phyloP scores from a whole-genome alignment of 2,329 filamentous ascomycete species.

The Metarhizium humberi region DNA sequence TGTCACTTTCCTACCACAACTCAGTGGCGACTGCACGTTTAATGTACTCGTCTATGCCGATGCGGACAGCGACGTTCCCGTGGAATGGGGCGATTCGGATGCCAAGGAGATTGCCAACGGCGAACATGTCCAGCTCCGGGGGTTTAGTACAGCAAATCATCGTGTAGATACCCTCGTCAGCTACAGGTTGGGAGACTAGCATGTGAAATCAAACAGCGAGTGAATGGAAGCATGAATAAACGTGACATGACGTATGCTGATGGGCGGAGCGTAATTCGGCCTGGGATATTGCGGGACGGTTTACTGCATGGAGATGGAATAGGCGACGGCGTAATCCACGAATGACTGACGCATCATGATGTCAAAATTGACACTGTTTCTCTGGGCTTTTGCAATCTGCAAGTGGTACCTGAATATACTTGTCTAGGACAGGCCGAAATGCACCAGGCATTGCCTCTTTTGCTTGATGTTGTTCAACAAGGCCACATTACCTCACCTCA shows the following conservation, averaged over 20 bases:
- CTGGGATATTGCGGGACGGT: background rate
- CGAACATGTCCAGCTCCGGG: conserved; percentile 89
- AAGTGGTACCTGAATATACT: too few relatives aligned
- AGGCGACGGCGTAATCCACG: background rate
- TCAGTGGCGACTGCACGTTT: conserved; percentile 88
- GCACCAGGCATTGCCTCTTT: too few relatives aligned
- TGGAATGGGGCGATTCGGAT: conserved; percentile 98
- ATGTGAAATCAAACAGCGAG: too few relatives aligned
- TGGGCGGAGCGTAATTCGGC: background rate
- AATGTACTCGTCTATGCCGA: conserved; percentile 98
- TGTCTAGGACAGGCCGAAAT: too few relatives aligned
- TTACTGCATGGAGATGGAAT: background rate
- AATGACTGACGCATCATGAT: background rate
- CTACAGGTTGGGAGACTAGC: conserved; percentile 55
- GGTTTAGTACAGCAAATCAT: conserved; percentile 93
- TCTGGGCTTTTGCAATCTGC: background rate
- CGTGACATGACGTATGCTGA: background rate
- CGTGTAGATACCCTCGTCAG: conserved; percentile 92
- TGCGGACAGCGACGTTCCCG: conserved; percentile 88
- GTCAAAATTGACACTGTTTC: background rate
- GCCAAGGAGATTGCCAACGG: conserved; percentile 93
- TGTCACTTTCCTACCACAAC: conserved; percentile 90
- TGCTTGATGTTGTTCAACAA: too few relatives aligned
- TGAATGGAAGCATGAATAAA: background rate
- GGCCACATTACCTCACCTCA: background rate